Evolutionary conservation across 2,329 filamentous ascomycete species (phyloP).

Genomic region (Endocalyx cinctus): DNA sequence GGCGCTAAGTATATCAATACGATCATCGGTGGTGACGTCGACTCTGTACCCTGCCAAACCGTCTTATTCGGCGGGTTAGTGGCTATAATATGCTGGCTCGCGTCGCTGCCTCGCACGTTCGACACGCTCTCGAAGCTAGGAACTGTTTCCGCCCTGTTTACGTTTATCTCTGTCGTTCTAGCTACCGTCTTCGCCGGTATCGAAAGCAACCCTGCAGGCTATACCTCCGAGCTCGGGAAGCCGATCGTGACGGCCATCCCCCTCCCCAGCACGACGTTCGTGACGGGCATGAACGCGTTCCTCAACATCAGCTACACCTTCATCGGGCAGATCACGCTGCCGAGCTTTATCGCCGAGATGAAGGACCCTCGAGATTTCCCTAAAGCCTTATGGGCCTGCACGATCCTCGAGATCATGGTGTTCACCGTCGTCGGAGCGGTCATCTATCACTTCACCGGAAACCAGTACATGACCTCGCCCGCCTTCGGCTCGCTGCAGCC

Average conservation of each 20-base stretch:
- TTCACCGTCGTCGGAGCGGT: constrained; percentile 79
- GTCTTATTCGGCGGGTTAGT: constrained; percentile 74
- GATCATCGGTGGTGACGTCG: constrained; percentile 64
- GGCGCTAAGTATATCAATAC: constrained; percentile 88
- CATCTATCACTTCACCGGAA: constrained; percentile 83
- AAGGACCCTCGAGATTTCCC: constrained; percentile 75
- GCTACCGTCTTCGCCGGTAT: constrained; percentile 78
- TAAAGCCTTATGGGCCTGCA: constrained; percentile 88
- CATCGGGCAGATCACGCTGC: constrained; percentile 90
- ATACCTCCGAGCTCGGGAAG: constrained; percentile 48
- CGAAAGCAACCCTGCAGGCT: constrained; percentile 68
- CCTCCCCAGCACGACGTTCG: constrained; percentile 68
- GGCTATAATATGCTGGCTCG: constrained; percentile 69
- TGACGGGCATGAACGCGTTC: constrained; percentile 79
- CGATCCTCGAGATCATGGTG: constrained; percentile 79
- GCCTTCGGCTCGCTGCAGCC: constrained; percentile 81
- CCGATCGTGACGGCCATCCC: constrained; percentile 67
- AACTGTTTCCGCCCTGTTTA: constrained; percentile 77
- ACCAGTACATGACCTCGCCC: constrained; percentile 81
- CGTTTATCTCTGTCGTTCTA: constrained; percentile 81
- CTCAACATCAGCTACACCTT: constrained; percentile 96
- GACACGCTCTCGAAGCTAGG: constrained; percentile 73
- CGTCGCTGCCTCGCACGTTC: constrained; percentile 83
- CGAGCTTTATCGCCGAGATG: constrained; percentile 96
- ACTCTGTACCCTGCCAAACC: constrained; percentile 61